Conservation (phyloP, 1,284 basidiomycete species). For the Heterobasidion parviporum region DNA sequence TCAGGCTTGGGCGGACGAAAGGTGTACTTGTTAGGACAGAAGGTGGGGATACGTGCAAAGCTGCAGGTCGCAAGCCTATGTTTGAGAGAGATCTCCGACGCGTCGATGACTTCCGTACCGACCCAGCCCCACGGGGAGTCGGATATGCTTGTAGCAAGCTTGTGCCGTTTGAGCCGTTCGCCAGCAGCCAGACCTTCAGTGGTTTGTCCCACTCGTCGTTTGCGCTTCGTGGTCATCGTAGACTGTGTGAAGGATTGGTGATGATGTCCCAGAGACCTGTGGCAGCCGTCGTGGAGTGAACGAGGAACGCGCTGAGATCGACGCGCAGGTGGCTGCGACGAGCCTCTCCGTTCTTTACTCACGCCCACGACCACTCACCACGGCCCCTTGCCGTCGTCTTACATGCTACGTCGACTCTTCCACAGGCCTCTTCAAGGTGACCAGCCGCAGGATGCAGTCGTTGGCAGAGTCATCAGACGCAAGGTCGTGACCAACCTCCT, state of each 20-base stretch:
- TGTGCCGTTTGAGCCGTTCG: slow-evolving; percentile 51
- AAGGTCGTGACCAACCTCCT: slow-evolving; percentile 6
- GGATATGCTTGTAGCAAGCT: slow-evolving; percentile 30
- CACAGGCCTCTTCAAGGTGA: background rate
- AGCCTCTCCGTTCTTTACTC: no score
- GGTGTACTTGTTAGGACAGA: slow-evolving; percentile 47
- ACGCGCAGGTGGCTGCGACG: no score
- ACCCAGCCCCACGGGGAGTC: slow-evolving; percentile 72
- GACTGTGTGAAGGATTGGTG: background rate
- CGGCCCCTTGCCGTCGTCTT: background rate
- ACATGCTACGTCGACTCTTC: background rate
- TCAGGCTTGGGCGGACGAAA: slow-evolving; percentile 15
- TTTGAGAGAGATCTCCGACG: slow-evolving; percentile 51
- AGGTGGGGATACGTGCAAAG: slow-evolving; percentile 38
- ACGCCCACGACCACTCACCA: background rate
- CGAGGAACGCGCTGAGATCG: no score
- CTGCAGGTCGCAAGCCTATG: slow-evolving; percentile 64
- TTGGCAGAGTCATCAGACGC: slow-evolving; percentile 21
- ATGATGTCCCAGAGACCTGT: no score
- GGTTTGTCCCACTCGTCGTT: slow-evolving; percentile 40
- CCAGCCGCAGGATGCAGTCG: slow-evolving; percentile 7
- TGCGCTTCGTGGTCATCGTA: slow-evolving; percentile 57
- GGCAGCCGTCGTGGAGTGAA: no score
- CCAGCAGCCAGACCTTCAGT: slow-evolving; percentile 43
- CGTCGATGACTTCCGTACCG: slow-evolving; percentile 47